Percentiles rank a stretch among this genome's conserved stretches.
These are phyloP conservation scores for Fusarium sp. DNA, from an alignment of 2,329 filamentous ascomycete genomes.

Conservation along the genomic window DNA sequence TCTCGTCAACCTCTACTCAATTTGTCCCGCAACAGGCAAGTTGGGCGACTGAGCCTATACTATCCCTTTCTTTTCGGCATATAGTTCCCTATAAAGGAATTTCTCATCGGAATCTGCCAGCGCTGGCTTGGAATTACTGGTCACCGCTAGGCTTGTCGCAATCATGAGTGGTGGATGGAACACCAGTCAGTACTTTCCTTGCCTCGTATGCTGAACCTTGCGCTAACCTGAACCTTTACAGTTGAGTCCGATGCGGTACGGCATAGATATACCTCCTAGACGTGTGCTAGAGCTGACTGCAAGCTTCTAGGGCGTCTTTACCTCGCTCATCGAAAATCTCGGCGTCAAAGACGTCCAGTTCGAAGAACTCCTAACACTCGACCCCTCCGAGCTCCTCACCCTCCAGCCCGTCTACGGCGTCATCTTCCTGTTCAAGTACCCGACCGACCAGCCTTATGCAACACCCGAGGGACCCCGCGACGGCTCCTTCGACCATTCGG, in stretches of 20 bases:
- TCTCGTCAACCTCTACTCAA: background rate
- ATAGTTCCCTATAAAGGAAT: background rate
- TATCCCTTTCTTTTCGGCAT: background rate
- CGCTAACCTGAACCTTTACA: slow-evolving; percentile 45
- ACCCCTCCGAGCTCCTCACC: slow-evolving; percentile 77
- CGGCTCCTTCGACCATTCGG: slow-evolving; percentile 82
- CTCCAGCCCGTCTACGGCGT: slow-evolving; percentile 90
- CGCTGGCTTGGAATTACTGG: background rate
- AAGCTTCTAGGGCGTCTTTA: slow-evolving; percentile 84
- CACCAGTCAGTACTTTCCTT: slow-evolving; percentile 71
- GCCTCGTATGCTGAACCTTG: background rate
- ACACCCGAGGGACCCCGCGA: slow-evolving; percentile 76
- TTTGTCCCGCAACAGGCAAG: background rate
- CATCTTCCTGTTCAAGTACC: slow-evolving; percentile 99
- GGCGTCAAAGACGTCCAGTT: slow-evolving; percentile 96
- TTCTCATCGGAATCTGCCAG: background rate
- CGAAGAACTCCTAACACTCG: slow-evolving; percentile 92
- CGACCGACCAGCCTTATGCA: slow-evolving; percentile 74
- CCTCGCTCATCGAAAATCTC: slow-evolving; percentile 90
- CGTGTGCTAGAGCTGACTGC: slow-evolving; percentile 2
- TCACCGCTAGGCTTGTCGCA: slow-evolving; percentile 12
- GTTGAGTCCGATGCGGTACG: slow-evolving; percentile 95
- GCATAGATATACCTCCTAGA: slow-evolving; percentile 57
- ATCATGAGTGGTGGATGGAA: slow-evolving; percentile 89
- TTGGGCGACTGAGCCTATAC: background rate